Evolutionary conservation across 108 stramenopile genomes (phyloP), one percentile per base, ranked within the genome.

Genomic region (Cyclotella cryptica): DNA sequence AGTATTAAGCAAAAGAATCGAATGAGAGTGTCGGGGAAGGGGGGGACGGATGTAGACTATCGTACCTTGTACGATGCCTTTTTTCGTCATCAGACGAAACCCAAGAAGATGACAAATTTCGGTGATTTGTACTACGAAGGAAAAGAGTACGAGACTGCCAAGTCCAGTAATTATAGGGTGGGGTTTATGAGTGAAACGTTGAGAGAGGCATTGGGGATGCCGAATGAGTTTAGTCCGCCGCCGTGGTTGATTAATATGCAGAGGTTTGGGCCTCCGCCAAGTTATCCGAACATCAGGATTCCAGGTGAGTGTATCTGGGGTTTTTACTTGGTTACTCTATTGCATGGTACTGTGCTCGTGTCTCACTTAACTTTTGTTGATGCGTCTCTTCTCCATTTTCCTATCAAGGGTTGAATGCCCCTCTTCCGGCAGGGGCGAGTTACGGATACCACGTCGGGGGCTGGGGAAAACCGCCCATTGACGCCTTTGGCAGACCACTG

Each of bases 51-150:
- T 84, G 96, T 99, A 10, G 99, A 99, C 72, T 99, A 98, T 73
- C 91, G 96, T 45, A 92, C 95, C 10, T 84, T 99, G 13, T 92
- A n/a, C n/a, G 98, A 98, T 62, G 99, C 99, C 19, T 99, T 99
- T 83, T 99, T 99, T 92, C 92, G 96, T 72, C 88, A 96, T 78
- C 98, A 99, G 87, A 98, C 97, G 49, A 99, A 99, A 80, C 98
- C 99, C 15, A 29, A 53, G 28, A 81, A 84, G 19, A 57, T 94
- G 69, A 93, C 92, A 0, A 59, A 71, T 15, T 92, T 93, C 72
- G 99, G 99, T 1, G 98, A 99, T 73, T n/a, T 98, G 28, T 99
- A 99, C 75, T 98, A 98, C 81, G 99, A 99, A 80, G 98, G 98
- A 39, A 99, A 97, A 70, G 99, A 99, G 81, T n/a, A 96, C 49